These are phyloP conservation scores for Dictyostelium gargantuum DNA, from an alignment of 208 protist genomes.

Conservation along the genomic window DNA sequence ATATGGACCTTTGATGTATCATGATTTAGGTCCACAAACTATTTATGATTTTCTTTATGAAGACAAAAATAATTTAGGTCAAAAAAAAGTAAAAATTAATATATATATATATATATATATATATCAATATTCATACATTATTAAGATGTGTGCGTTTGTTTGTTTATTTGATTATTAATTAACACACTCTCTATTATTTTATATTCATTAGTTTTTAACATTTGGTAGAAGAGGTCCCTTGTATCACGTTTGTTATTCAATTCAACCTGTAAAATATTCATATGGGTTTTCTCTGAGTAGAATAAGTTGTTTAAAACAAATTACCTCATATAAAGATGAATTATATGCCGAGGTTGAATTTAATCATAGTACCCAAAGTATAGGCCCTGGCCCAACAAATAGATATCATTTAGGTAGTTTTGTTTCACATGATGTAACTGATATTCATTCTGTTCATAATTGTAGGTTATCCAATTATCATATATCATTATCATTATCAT, in stretches of 20 bases:
- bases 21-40: slow-evolving; percentile 63
- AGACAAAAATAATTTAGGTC: slow-evolving; percentile 39
- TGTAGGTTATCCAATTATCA: slow-evolving; percentile 55
- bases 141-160: no score
- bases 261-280: slow-evolving; percentile 69
- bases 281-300: slow-evolving; percentile 74
- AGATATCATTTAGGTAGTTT: slow-evolving; percentile 76
- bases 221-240: slow-evolving; percentile 76
- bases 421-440: slow-evolving; percentile 74
- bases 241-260: slow-evolving; percentile 77
- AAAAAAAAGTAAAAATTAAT: slow-evolving; percentile 42
- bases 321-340: slow-evolving; percentile 71
- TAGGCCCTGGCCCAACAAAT: slow-evolving; percentile 67
- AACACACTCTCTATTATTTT: no score
- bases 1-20: slow-evolving; percentile 60
- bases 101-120: no score
- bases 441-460: slow-evolving; percentile 78
- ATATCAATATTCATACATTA: no score
- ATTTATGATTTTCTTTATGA: slow-evolving; percentile 61
- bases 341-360: slow-evolving; percentile 77
- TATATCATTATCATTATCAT: neutral
- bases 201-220: slow-evolving; percentile 73
- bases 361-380: slow-evolving; percentile 70
- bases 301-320: slow-evolving; percentile 74
- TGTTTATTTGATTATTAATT: no score